Conservation (phyloP, 2,329 filamentous ascomycete species). For the Microthyrium microscopicum region DNA sequence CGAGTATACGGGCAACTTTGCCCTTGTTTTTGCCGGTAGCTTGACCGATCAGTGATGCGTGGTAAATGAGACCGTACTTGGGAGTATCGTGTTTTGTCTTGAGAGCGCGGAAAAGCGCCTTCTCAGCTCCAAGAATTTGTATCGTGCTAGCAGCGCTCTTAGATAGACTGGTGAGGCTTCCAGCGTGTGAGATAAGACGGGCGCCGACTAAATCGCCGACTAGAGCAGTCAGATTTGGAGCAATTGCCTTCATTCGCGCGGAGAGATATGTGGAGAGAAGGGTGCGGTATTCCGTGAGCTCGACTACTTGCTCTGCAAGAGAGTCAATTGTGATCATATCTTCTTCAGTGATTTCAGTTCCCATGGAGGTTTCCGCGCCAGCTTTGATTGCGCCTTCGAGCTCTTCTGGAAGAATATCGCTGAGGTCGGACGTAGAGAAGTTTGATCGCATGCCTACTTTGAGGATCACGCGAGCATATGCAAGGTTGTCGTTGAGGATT, state of each 20-base stretch:
- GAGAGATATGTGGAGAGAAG: conserved; percentile 81
- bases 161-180: conserved; percentile 84
- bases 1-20: conserved; percentile 93
- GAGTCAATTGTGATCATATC: conserved; percentile 87
- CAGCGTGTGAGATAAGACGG: conserved; percentile 83
- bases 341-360: conserved; percentile 85
- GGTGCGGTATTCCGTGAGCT: conserved; percentile 76
- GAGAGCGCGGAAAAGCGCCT: conserved; percentile 91
- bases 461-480: conserved; percentile 77
- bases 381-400: conserved; percentile 84
- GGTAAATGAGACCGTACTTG: conserved; percentile 85
- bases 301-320: conserved; percentile 83
- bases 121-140: conserved; percentile 96
- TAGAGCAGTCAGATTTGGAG: conserved; percentile 84
- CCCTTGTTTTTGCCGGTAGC: conserved; percentile 98
- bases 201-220: conserved; percentile 90
- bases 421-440: conserved; percentile 57
- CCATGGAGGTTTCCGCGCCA: conserved; percentile 94
- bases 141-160: conserved; percentile 92
- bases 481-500: conserved; percentile 88
- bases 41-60: conserved; percentile 63
- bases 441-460: conserved; percentile 80
- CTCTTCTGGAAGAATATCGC: conserved; percentile 86
- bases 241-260: conserved; percentile 89
- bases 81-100: conserved; percentile 99